A percentile compares a stretch with the other conserved stretches of the same genome.
phyloP scores from a whole-genome alignment of 2,329 filamentous ascomycete species.

The Trichophyton benhamiae region DNA sequence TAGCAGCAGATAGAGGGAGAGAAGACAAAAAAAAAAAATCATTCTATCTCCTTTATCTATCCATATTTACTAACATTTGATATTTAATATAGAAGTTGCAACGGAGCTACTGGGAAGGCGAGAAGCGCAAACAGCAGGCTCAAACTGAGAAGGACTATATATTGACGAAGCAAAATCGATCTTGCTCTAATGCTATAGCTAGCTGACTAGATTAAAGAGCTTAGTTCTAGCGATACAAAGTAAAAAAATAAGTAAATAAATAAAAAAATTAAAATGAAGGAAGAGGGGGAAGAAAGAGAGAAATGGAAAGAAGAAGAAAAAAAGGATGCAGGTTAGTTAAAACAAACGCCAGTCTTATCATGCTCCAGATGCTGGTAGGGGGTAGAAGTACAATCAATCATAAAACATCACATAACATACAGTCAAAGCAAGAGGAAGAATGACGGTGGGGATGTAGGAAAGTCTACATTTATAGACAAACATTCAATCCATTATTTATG shows the following conservation, averaged over 20 bases:
- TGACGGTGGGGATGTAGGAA: no score
- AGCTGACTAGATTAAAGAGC: background rate
- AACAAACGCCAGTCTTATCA: background rate
- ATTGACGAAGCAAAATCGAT: background rate
- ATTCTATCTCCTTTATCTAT: background rate
- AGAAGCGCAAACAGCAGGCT: background rate
- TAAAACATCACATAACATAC: background rate
- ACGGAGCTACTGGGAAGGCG: background rate
- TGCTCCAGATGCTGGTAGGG: background rate
- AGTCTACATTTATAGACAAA: background rate
- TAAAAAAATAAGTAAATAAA: no score
- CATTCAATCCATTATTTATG: background rate
- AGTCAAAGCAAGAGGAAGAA: background rate
- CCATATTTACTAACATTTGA: background rate
- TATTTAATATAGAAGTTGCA: background rate
- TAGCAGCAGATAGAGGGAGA: background rate
- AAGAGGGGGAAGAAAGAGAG: background rate
- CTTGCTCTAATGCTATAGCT: background rate
- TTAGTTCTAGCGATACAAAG: background rate
- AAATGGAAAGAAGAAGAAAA: no score
- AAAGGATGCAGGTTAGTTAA: background rate
- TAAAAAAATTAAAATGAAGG: background rate
- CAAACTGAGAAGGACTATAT: background rate
- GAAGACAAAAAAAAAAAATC: background rate
- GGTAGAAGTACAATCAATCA: background rate